Percentiles rank a stretch among this genome's conserved stretches.
phyloP scores from a whole-genome alignment of 2,329 filamentous ascomycete genomes.

The Trichoderma pleuroti region DNA sequence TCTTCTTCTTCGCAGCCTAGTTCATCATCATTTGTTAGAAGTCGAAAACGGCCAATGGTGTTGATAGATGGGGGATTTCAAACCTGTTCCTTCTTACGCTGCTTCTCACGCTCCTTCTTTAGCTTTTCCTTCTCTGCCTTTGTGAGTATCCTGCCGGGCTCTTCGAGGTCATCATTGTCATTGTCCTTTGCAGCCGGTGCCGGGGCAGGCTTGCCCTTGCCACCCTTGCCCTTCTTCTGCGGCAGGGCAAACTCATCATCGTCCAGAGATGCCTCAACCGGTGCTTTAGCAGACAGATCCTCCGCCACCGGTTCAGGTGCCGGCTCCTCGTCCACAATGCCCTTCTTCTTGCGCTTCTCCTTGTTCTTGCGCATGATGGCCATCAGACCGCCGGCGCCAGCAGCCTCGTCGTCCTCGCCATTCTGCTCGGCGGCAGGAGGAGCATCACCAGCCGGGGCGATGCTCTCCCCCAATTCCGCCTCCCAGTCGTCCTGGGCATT shows the following conservation, averaged over 20 bases:
- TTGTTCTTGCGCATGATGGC: slow-evolving; percentile 78
- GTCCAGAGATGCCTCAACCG: slow-evolving; percentile 75
- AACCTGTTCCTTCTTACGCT: slow-evolving; percentile 96
- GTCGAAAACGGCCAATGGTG: neutral
- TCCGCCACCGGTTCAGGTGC: slow-evolving; percentile 41
- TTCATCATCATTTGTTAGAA: slow-evolving; percentile 8
- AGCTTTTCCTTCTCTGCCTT: slow-evolving; percentile 98
- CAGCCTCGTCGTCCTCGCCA: slow-evolving; percentile 49
- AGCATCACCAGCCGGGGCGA: slow-evolving; percentile 55
- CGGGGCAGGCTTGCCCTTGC: slow-evolving; percentile 38
- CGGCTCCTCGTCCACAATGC: slow-evolving; percentile 64
- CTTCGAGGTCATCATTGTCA: slow-evolving; percentile 48
- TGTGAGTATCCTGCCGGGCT: slow-evolving; percentile 71
- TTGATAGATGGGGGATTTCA: slow-evolving; percentile 1
- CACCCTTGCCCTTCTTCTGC: slow-evolving; percentile 69
- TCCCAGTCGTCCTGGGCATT: slow-evolving; percentile 90
- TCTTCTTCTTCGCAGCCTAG: slow-evolving; percentile 79
- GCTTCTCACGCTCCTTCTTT: slow-evolving; percentile 98
- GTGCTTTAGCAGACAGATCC: slow-evolving; percentile 59
- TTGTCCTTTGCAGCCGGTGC: slow-evolving; percentile 42
- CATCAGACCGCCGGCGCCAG: slow-evolving; percentile 66
- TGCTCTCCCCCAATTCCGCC: slow-evolving; percentile 78
- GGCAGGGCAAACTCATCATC: slow-evolving; percentile 85
- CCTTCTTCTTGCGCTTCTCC: slow-evolving; percentile 89
- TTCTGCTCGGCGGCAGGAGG: slow-evolving; percentile 48